Conservation (phyloP, 805 yeast species). For the Candida loeiensis region DNA sequence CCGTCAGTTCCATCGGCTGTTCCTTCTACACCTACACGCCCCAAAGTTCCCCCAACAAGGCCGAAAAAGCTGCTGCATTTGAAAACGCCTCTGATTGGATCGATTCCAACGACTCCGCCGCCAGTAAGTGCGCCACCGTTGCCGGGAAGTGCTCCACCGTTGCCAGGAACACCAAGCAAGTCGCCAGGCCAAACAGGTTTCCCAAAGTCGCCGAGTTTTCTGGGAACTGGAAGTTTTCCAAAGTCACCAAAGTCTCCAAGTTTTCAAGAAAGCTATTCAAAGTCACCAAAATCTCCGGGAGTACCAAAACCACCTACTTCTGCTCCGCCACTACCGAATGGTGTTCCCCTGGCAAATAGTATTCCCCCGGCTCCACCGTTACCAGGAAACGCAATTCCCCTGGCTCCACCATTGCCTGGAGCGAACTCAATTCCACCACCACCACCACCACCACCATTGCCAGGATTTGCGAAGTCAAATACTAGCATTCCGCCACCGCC, state of each 20-base stretch:
- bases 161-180: constrained; percentile 5
- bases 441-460: constrained; percentile 16
- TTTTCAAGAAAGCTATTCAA: background rate
- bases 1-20: constrained; percentile 7
- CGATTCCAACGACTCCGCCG: constrained; percentile 1
- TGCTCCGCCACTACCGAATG: constrained; percentile 5
- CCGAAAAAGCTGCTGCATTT: constrained; percentile 39
- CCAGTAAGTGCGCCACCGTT: constrained; percentile 4
- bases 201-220: constrained; percentile 4
- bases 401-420: constrained; percentile 15
- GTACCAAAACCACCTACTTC: constrained; percentile 21
- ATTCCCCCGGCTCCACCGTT: constrained; percentile 8
- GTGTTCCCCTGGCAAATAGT: too few relatives aligned
- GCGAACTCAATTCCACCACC: constrained; percentile 1
- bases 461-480: constrained; percentile 11
- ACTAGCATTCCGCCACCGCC: constrained; percentile 11
- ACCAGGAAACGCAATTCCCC: constrained; percentile 6
- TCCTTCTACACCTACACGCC: constrained; percentile 8
- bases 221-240: constrained; percentile 12
- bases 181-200: constrained; percentile 13
- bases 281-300: constrained; percentile 12
- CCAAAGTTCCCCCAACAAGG: constrained; percentile 38
- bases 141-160: constrained; percentile 17
- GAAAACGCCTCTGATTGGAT: constrained; percentile 17
- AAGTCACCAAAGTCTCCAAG: constrained; percentile 12